A percentile compares a stretch with the other conserved stretches of the same genome.
Conservation (phyloP, 257 asterid species). For the Ilex aquifolium region DNA sequence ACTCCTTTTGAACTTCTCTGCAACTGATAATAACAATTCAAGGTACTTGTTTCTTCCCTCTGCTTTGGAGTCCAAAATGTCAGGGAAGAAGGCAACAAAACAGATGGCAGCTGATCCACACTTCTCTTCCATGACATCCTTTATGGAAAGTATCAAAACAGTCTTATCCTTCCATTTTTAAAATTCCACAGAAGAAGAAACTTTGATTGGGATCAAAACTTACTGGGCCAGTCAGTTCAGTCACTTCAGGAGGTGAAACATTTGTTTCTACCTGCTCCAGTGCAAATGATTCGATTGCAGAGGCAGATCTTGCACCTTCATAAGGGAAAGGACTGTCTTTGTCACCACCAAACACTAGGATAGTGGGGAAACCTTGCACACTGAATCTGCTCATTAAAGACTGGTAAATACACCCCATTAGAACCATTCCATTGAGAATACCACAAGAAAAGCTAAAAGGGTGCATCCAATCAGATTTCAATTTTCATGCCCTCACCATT, state of each 20-base stretch:
- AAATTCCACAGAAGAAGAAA: no score
- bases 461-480: neutral
- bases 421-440: constrained; percentile 14
- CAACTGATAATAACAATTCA: constrained; percentile 61
- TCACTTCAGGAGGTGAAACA: constrained; percentile 87
- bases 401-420: constrained; percentile 51
- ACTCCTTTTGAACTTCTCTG: constrained; percentile 75
- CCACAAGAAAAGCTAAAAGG: neutral
- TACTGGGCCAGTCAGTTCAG: constrained; percentile 83
- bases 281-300: constrained; percentile 87
- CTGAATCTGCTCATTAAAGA: constrained; percentile 95
- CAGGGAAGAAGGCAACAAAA: constrained; percentile 86
- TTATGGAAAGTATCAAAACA: constrained; percentile 1
- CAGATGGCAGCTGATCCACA: constrained; percentile 91
- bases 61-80: constrained; percentile 92
- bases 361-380: constrained; percentile 96
- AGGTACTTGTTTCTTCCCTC: constrained; percentile 85
- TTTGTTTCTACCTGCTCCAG: constrained; percentile 80
- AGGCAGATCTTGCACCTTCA: constrained; percentile 88
- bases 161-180: no score
- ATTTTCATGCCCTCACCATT: no score
- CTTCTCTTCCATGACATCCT: constrained; percentile 89
- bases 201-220: constrained; percentile 3
- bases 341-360: constrained; percentile 93
- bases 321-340: constrained; percentile 76